Percentiles rank a stretch among this genome's conserved stretches.
phyloP scores from a whole-genome alignment of 805 yeast genomes.

The Metschnikowia shivogae region DNA sequence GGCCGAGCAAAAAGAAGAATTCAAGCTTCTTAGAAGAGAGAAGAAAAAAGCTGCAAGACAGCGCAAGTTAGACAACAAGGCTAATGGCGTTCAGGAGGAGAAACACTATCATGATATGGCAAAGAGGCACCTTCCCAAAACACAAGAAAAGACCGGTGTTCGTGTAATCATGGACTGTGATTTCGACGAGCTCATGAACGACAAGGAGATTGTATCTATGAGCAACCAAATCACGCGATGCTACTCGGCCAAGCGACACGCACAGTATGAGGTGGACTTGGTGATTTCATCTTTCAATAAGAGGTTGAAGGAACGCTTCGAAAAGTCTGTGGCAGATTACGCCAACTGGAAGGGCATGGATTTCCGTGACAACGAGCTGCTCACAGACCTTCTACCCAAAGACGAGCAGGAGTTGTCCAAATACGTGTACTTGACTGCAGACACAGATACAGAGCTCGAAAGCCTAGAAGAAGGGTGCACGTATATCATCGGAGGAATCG shows the following conservation, averaged over 20 bases:
- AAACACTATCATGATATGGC: conserved; percentile 23
- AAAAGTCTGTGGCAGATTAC: conserved; percentile 54
- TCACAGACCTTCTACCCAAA: conserved; percentile 26
- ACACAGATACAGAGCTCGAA: conserved; percentile 66
- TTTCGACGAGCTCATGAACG: conserved; percentile 86
- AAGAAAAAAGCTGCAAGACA: conserved; percentile 34
- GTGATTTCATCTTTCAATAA: conserved; percentile 63
- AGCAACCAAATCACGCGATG: conserved; percentile 77
- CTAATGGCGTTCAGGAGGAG: conserved; percentile 7
- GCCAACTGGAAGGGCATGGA: conserved; percentile 63
- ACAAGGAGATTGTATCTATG: conserved; percentile 63
- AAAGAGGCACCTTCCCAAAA: conserved; percentile 32
- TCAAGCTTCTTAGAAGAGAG: conserved; percentile 51
- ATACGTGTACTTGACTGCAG: conserved; percentile 77
- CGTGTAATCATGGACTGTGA: conserved; percentile 78
- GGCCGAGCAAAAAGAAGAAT: conserved; percentile 63
- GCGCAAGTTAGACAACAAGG: conserved; percentile 29
- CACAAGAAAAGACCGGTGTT: conserved; percentile 48
- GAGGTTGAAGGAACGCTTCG: conserved; percentile 64
- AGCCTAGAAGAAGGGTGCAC: conserved; percentile 65
- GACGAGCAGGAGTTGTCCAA: conserved; percentile 33
- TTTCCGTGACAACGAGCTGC: conserved; percentile 38
- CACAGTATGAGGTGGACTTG: conserved; percentile 54
- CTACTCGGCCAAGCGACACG: conserved; percentile 71
- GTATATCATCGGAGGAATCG: conserved; percentile 92